Evolutionary conservation across 192 early-diverging fungal genomes (phyloP), one percentile per base, ranked within the genome.

Genomic region (Entophlyctis luteolus): DNA sequence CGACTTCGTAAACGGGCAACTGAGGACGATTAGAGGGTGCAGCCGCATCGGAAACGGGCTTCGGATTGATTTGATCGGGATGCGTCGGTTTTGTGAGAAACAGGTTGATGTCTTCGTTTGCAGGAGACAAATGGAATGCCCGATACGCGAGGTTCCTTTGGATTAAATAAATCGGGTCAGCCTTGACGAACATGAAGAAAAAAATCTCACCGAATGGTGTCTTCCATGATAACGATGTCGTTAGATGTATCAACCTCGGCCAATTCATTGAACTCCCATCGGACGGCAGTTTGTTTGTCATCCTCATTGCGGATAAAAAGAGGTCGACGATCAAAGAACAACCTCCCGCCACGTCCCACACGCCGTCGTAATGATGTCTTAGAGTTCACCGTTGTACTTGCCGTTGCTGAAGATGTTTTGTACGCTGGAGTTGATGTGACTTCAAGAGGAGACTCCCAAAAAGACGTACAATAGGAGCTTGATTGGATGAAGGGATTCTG

Each of bases 291-390:
- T 4, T 59, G n/a, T 16, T 42, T n/a, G 14, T 31, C 49, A 28
- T 47, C 60, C 14, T 35, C 0, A 14, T 25, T 34, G 12, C n/a
- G 48, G n/a, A 59, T 35, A 14, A 56, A 55, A 63, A 55, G 55
- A 12, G 75, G 49, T 45, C 81, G 80, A 22, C 91, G 84, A 75
- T 93, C 91, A 32, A 92, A 79, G 45, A 86, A 77, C 8, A 88
- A 75, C 32, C 91, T 77, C n/a, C 91, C 91, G 25, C 90, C 89
- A 52, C 91, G 81, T 10, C 91, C 91, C 28, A 91, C 53, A 23
- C 91, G 77, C 60, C 42, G 34, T 37, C 68, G 49, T 31, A 23
- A 67, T 32, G 29, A 42, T 76, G 57, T 6, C 27, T 25, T 39
- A 18, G 34, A 18, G 10, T 53, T 23, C 16, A 34, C n/a, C 12